phyloP scores from a whole-genome alignment of 345 rosid species.

The Passiflora organensis region DNA sequence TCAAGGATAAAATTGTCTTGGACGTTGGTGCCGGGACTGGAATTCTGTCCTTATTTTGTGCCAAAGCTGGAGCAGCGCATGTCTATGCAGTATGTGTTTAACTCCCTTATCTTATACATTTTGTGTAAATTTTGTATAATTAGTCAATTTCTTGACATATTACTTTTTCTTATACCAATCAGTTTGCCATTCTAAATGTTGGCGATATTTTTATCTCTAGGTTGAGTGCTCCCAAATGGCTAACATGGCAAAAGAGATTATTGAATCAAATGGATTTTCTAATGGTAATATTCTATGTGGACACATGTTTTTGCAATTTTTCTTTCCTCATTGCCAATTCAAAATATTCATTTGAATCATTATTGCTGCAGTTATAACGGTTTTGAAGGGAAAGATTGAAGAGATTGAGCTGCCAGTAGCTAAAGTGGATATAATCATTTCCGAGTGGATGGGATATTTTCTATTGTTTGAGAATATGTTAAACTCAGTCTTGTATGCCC shows the following conservation, averaged over 20 bases:
- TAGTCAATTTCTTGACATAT: neutral
- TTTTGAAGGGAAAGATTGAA: slow-evolving; percentile 95
- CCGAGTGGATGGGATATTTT: slow-evolving; percentile 99
- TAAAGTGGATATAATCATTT: slow-evolving; percentile 92
- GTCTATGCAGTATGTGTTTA: slow-evolving; percentile 68
- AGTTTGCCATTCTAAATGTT: slow-evolving; percentile 4
- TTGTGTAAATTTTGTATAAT: neutral
- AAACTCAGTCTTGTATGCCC: slow-evolving; percentile 82
- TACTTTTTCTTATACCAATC: neutral
- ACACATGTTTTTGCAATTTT: neutral
- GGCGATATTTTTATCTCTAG: slow-evolving; percentile 26
- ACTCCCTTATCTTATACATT: neutral
- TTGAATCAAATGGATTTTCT: slow-evolving; percentile 74
- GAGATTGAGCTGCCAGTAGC: slow-evolving; percentile 83
- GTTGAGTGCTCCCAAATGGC: slow-evolving; percentile 96
- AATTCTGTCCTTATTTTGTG: slow-evolving; percentile 92
- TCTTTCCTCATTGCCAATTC: neutral
- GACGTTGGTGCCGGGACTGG: slow-evolving; percentile 99
- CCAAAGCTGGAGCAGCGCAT: slow-evolving; percentile 91
- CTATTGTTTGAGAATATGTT: slow-evolving; percentile 94
- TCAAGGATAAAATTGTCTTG: slow-evolving; percentile 85
- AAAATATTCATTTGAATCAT: neutral
- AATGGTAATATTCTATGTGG: slow-evolving; percentile 43
- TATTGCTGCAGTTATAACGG: slow-evolving; percentile 59
- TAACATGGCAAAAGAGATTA: slow-evolving; percentile 89